Conservation (phyloP, 306 rosid genomes). For the Begonia peltatifolia region DNA sequence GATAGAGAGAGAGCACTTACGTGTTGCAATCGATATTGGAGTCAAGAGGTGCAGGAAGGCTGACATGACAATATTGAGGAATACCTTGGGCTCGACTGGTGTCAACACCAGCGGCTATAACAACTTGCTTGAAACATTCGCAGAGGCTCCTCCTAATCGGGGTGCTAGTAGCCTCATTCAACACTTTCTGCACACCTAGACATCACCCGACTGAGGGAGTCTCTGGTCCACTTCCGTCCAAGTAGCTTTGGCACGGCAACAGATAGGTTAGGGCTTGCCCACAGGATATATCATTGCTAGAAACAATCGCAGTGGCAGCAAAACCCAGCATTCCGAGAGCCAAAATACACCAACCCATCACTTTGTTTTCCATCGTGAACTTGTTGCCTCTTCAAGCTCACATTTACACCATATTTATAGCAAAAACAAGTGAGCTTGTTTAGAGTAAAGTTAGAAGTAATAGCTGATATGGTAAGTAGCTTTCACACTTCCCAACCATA, state of each 20-base stretch:
- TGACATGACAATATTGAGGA: constrained; percentile 7
- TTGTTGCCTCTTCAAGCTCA: too few species aligned
- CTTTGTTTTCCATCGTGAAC: constrained; percentile 6
- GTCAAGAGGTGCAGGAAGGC: constrained; percentile 11
- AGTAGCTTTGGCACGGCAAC: constrained; percentile 5
- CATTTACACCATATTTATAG: too few species aligned
- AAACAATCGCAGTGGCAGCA: not conserved
- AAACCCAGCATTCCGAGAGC: constrained; percentile 4
- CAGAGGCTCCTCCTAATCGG: constrained; percentile 2
- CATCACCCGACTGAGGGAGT: constrained; percentile 8
- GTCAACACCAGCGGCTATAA: not conserved
- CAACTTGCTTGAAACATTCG: constrained; percentile 7
- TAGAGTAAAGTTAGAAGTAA: too few species aligned
- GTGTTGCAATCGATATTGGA: constrained; percentile 10
- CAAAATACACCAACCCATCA: not conserved
- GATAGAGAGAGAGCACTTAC: constrained; percentile 3
- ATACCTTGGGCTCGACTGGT: not conserved
- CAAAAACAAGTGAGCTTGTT: too few species aligned
- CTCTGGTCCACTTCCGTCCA: constrained; percentile 1
- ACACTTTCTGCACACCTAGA: not conserved
- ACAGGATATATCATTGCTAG: constrained; percentile 9
- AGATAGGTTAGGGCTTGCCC: not conserved
- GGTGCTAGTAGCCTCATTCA: not conserved
- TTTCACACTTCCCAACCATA: too few species aligned
- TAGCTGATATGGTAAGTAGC: too few species aligned